A percentile compares a stretch with the other conserved stretches of the same genome.
These are phyloP conservation scores for Euphorbia schlechtendalii DNA, from an alignment of 441 rosid species.

Conservation along the genomic window DNA sequence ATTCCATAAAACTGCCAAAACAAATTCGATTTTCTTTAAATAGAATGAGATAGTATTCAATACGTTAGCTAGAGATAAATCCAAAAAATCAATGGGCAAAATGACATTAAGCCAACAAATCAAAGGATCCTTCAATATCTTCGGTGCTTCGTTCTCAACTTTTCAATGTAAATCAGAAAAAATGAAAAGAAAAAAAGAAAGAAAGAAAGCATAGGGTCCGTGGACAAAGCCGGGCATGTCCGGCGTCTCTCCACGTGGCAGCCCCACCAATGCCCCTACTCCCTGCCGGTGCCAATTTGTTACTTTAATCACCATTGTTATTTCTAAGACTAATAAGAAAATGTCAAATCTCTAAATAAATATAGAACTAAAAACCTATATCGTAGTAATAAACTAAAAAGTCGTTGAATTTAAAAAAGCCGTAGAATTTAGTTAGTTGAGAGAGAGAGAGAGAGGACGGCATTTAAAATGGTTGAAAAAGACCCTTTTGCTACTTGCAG, in stretches of 20 bases:
- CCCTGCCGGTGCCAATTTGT: slow-evolving; percentile 29
- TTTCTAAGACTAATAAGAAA: neutral
- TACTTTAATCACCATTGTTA: neutral
- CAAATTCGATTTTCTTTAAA: too few species aligned
- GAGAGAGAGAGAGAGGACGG: slow-evolving; percentile 16
- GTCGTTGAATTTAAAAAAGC: slow-evolving; percentile 6
- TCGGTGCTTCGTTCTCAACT: too few species aligned
- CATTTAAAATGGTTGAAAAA: slow-evolving; percentile 15
- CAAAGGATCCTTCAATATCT: too few species aligned
- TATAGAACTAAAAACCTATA: neutral
- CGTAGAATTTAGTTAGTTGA: slow-evolving; percentile 30
- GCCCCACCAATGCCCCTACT: too few species aligned
- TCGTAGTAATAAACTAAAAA: neutral
- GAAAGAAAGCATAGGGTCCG: slow-evolving; percentile 23
- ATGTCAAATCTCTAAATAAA: slow-evolving; percentile 9
- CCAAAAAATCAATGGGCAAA: too few species aligned
- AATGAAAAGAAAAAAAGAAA: too few species aligned
- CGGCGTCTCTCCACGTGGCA: too few species aligned
- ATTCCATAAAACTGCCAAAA: too few species aligned
- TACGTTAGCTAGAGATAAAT: too few species aligned
- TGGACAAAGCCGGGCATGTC: slow-evolving; percentile 30
- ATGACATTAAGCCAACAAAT: too few species aligned
- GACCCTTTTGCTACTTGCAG: slow-evolving; percentile 2
- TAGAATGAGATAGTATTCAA: too few species aligned
- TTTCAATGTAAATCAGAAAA: too few species aligned